Percentiles rank a stretch among this genome's conserved stretches.
Evolutionary conservation across 176 grass and related monocot genomes (phyloP).

Genomic region (Carex pumila): DNA sequence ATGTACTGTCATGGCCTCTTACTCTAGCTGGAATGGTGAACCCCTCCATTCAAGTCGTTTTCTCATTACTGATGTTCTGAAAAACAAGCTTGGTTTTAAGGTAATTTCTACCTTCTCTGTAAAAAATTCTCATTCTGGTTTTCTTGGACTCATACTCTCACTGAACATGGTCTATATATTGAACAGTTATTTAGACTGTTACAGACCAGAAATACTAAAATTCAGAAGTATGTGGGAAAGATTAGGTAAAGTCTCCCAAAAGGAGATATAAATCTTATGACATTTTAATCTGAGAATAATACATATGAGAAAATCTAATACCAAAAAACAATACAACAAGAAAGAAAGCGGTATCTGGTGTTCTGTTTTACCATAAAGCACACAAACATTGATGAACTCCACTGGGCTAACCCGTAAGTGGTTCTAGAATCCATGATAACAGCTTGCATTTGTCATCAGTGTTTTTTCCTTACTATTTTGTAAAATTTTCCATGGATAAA

Average conservation of each 20-base stretch:
- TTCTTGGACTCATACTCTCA: background rate
- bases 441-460: background rate
- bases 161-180: background rate
- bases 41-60: constrained; percentile 48
- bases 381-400: background rate
- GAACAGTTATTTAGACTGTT: background rate
- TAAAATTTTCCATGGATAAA: background rate
- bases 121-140: background rate
- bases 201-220: background rate
- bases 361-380: background rate
- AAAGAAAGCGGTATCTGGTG: background rate
- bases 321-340: background rate
- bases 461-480: background rate
- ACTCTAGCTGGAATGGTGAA: constrained; percentile 73
- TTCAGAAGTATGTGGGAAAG: background rate
- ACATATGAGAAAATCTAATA: background rate
- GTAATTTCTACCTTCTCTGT: constrained; percentile 23
- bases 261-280: background rate
- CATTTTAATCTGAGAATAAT: background rate
- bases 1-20: constrained; percentile 80
- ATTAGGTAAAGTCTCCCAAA: background rate
- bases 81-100: constrained; percentile 80
- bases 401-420: background rate
- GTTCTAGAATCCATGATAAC: background rate
- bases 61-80: constrained; percentile 78